Base-by-base conservation (phyloP, 2,329 filamentous ascomycete species). In the Sporothrix inflata region DNA sequence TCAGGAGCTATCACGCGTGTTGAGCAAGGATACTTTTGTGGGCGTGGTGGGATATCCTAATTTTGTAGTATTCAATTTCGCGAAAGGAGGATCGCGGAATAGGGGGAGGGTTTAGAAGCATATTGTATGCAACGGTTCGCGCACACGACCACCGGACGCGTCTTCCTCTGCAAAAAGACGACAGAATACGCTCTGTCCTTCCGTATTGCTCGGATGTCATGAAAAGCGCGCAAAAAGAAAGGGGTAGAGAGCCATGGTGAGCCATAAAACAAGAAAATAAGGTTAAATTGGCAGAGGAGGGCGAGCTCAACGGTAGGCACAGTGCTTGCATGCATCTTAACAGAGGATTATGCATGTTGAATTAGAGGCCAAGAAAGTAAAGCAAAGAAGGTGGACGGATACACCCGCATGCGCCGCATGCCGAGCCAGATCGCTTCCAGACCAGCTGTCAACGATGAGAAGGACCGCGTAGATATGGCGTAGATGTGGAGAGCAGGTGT, bases 201-300 rank as follows among this genome's bases (percentile, higher is more conserved):
- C 11, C 34, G 27, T 24, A 14, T 63, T n/a, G 38, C 57, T 63
- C 57, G 34, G 57, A 63, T 21, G 34, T 21, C n/a, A 7, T 34
- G 40, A 60, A 61, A 40, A 38, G 11, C 34, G 19, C n/a, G 57
- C 53, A 63, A 42, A 40, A 63, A 42, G 9, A 42, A 53, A 14
- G 57, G 30, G 57, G 38, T 3, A 34, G 19, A 24, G 4, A 60
- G 34, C 42, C 40, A 34, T 14, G 27, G 40, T n/a, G 16, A 42
- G 34, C 57, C 57, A 42, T 61, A n/a, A 61, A 61, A 40, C 38
- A 65, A 65, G 60, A 27, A 49, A 51, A 49, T 67, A 67, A 67
- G 63, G 42, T 67, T 67, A 49, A 49, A n/a, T n/a, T 27, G 16
- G 11, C 38, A 19, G 40, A 30, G 61, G 21, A 61, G 42, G 42